Evolutionary conservation across 805 yeast species (phyloP).

Genomic region (Diddensiella transvaalensis): DNA sequence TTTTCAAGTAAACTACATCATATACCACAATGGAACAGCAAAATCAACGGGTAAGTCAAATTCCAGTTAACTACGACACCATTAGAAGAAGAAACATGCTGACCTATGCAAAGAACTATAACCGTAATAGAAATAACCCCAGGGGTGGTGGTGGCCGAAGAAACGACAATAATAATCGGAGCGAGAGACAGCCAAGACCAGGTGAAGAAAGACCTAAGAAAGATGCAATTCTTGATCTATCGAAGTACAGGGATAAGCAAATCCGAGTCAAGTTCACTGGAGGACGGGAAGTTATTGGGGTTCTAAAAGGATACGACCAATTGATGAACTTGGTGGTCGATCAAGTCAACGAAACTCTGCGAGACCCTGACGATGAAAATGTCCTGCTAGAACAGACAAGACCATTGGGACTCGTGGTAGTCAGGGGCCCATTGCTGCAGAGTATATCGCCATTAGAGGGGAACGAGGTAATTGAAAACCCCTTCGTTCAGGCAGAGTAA

Average conservation of each 20-base stretch:
- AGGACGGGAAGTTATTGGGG: constrained; percentile 80
- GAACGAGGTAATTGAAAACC: constrained; percentile 64
- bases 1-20: no score
- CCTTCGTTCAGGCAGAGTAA: constrained; percentile 42
- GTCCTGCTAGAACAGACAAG: constrained; percentile 57
- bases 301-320: constrained; percentile 88
- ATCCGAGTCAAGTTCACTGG: constrained; percentile 80
- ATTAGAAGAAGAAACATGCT: not conserved
- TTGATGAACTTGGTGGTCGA: constrained; percentile 79
- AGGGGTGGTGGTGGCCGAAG: constrained; percentile 20
- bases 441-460: constrained; percentile 71
- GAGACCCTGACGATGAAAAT: constrained; percentile 64
- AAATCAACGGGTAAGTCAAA: not conserved
- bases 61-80: not conserved
- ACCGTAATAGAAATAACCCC: constrained; percentile 12
- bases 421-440: constrained; percentile 77
- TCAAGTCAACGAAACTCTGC: constrained; percentile 58
- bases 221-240: constrained; percentile 82
- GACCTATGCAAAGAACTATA: constrained; percentile 1
- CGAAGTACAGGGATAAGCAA: constrained; percentile 66
- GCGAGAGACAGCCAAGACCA: constrained; percentile 18
- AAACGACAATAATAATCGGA: constrained; percentile 14
- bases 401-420: constrained; percentile 71
- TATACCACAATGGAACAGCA: constrained; percentile 9
- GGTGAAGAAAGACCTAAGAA: constrained; percentile 58